These are phyloP conservation scores for Pugionium cornutum DNA, from an alignment of 345 rosid genomes.

Conservation along the genomic window DNA sequence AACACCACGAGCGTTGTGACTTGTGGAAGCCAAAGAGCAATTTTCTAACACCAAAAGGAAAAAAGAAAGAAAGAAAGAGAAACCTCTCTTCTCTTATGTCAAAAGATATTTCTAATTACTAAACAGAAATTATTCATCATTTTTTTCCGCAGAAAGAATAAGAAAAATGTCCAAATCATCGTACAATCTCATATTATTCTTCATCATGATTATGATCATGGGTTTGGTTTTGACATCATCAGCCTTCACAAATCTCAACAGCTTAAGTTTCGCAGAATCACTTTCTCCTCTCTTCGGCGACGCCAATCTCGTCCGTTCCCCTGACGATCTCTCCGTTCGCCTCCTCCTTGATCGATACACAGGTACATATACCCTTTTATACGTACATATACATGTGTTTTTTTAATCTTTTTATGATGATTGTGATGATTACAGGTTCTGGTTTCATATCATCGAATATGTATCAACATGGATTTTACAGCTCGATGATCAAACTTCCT, in stretches of 20 bases:
- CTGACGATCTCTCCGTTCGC: constrained; percentile 68
- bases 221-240: constrained; percentile 26
- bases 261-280: constrained; percentile 75
- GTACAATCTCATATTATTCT: constrained; percentile 9
- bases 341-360: constrained; percentile 83
- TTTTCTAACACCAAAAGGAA: no score
- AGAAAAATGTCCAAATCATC: constrained; percentile 18
- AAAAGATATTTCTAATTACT: no score
- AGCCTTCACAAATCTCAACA: constrained; percentile 56
- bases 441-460: constrained; percentile 85
- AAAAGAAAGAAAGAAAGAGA: no score
- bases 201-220: constrained; percentile 10
- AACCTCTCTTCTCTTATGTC: no score
- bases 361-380: constrained; percentile 43
- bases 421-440: constrained; percentile 50
- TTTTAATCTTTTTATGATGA: not conserved
- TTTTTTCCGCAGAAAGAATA: not conserved
- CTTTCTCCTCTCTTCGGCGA: constrained; percentile 86
- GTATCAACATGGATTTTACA: constrained; percentile 82
- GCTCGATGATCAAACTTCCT: constrained; percentile 87
- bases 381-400: not conserved
- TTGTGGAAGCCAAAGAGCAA: no score
- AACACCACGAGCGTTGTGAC: no score
- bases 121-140: no score
- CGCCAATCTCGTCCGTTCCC: constrained; percentile 73